These are phyloP conservation scores for Hibiscus tridactylites DNA, from an alignment of 345 rosid species.

Conservation along the genomic window DNA sequence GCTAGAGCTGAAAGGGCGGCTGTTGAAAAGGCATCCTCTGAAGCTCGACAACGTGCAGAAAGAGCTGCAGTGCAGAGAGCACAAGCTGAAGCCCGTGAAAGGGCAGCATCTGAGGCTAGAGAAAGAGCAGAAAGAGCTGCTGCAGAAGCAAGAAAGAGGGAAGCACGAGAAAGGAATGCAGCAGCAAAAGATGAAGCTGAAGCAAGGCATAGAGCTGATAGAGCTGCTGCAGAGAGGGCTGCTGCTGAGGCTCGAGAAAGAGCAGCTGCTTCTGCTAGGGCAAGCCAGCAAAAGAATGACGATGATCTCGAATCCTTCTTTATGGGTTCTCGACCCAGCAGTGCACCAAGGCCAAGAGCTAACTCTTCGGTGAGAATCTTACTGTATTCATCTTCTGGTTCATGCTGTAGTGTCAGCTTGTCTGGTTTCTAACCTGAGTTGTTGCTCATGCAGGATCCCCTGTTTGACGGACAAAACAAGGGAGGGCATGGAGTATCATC, in stretches of 20 bases:
- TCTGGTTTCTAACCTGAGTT: constrained; percentile 13
- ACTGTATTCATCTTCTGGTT: constrained; percentile 9
- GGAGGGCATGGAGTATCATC: constrained; percentile 61
- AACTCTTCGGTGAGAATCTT: constrained; percentile 47
- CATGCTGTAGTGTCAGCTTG: not conserved
- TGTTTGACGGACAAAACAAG: constrained; percentile 58
- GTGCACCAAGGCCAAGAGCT: constrained; percentile 82
- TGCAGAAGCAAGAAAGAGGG: constrained; percentile 76
- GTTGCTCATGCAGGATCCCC: constrained; percentile 51
- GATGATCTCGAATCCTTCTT: constrained; percentile 87
- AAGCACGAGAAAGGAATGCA: constrained; percentile 57
- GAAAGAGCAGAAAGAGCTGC: constrained; percentile 86
- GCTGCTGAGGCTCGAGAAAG: constrained; percentile 56
- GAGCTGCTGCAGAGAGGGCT: constrained; percentile 85
- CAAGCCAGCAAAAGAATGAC: constrained; percentile 55
- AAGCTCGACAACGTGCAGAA: constrained; percentile 85
- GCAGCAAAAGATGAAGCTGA: constrained; percentile 38
- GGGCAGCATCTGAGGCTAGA: constrained; percentile 79
- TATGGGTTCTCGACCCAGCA: constrained; percentile 57
- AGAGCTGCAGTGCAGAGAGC: constrained; percentile 91
- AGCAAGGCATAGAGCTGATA: constrained; percentile 52
- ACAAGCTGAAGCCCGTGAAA: constrained; percentile 94
- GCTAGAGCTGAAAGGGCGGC: constrained; percentile 82
- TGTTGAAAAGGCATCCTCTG: constrained; percentile 62
- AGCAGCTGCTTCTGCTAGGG: constrained; percentile 60